These are phyloP conservation scores for Penicillium sp. DNA, from an alignment of 2,329 filamentous ascomycete genomes.

Conservation along the genomic window DNA sequence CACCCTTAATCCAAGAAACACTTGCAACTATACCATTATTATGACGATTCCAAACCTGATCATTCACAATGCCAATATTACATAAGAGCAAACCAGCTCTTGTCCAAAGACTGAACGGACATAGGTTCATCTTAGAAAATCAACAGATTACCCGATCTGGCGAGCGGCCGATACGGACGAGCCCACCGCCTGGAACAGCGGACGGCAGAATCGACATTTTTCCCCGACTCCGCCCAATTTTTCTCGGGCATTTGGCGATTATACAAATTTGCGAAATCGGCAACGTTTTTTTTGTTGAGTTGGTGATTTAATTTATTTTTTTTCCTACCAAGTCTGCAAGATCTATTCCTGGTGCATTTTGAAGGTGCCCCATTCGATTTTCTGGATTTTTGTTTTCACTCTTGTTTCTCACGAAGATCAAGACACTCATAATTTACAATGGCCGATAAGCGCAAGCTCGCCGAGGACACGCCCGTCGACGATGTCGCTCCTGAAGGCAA, in stretches of 20 bases:
- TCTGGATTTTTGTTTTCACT: too few relatives aligned
- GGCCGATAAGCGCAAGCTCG: conserved; percentile 37
- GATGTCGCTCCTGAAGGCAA: conserved; percentile 26
- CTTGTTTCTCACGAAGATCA: background rate
- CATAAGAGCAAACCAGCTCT: too few relatives aligned
- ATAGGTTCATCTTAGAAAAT: background rate
- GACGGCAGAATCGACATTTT: conserved; percentile 29
- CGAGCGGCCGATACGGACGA: background rate
- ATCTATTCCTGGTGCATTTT: too few relatives aligned
- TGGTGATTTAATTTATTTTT: too few relatives aligned
- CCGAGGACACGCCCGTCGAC: conserved; percentile 23
- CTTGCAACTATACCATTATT: too few relatives aligned
- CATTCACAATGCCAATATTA: too few relatives aligned
- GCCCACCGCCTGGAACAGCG: conserved; percentile 19
- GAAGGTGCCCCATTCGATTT: too few relatives aligned
- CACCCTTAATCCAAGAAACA: too few relatives aligned
- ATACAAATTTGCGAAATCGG: background rate
- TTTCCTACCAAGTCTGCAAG: too few relatives aligned
- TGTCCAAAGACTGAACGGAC: too few relatives aligned
- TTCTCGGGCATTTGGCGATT: conserved; percentile 18
- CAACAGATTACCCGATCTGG: conserved; percentile 6
- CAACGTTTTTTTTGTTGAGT: background rate
- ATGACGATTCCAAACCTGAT: too few relatives aligned
- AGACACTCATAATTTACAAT: conserved; percentile 16
- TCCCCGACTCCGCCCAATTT: conserved; percentile 20